Evolutionary conservation across 2,329 filamentous ascomycete species (phyloP).

Genomic region (Didymellaceae sp.): DNA sequence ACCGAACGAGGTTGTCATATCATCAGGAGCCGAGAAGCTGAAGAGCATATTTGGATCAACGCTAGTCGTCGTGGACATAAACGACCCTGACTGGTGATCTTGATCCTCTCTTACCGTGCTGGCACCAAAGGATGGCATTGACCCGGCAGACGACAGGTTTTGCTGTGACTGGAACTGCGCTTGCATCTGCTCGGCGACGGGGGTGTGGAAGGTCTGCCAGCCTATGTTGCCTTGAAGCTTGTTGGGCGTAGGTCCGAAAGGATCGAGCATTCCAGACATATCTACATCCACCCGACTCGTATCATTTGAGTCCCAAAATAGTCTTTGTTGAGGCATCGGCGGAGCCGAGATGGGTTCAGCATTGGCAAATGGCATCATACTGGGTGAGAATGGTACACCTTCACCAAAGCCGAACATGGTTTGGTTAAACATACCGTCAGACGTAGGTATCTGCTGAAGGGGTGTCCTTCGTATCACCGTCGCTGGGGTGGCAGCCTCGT

Average conservation of each 20-base stretch:
- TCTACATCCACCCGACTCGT: slow-evolving; percentile 45
- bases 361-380: slow-evolving; percentile 60
- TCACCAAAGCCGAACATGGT: slow-evolving; percentile 57
- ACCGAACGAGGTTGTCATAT: slow-evolving; percentile 38
- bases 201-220: slow-evolving; percentile 44
- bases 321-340: slow-evolving; percentile 58
- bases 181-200: slow-evolving; percentile 39
- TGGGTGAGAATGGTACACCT: slow-evolving; percentile 62
- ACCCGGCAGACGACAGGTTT: slow-evolving; percentile 34
- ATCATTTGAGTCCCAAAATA: slow-evolving; percentile 48
- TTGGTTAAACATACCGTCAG: slow-evolving; percentile 43
- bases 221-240: slow-evolving; percentile 39
- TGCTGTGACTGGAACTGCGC: slow-evolving; percentile 44
- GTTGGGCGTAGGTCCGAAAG: slow-evolving; percentile 46
- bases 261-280: slow-evolving; percentile 38
- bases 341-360: slow-evolving; percentile 63
- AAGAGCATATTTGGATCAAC: slow-evolving; percentile 58
- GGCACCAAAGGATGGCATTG: slow-evolving; percentile 30
- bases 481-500: slow-evolving; percentile 42
- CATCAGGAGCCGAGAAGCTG: slow-evolving; percentile 47
- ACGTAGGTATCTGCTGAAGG: slow-evolving; percentile 32
- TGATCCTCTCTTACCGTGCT: slow-evolving; percentile 28
- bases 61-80: slow-evolving; percentile 46
- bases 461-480: slow-evolving; percentile 53
- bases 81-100: slow-evolving; percentile 38